phyloP scores from a whole-genome alignment of 129 eudicot genomes.

The Escallonia rubra region DNA sequence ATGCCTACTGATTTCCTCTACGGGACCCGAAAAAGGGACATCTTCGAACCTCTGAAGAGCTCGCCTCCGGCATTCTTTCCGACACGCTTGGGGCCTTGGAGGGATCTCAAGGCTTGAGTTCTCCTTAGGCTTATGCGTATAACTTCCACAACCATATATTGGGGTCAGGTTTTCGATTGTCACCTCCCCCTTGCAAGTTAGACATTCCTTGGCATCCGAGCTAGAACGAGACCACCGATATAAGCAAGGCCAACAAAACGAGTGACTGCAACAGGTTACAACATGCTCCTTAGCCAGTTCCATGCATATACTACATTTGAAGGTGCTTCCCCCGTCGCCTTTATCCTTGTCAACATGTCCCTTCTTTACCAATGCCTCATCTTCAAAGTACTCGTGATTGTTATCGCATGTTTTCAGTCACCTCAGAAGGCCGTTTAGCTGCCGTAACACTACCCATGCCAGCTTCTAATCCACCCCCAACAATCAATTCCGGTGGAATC shows the following conservation, averaged over 20 bases:
- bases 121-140: slow-evolving; percentile 22
- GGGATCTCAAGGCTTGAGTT: slow-evolving; percentile 63
- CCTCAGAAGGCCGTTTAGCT: slow-evolving; percentile 37
- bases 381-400: slow-evolving; percentile 18
- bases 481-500: slow-evolving; percentile 34
- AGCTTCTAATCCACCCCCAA: slow-evolving; percentile 37
- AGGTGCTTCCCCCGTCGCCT: slow-evolving; percentile 53
- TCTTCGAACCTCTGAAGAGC: slow-evolving; percentile 35
- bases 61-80: slow-evolving; percentile 82
- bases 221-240: slow-evolving; percentile 75
- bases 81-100: slow-evolving; percentile 57
- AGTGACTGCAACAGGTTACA: slow-evolving; percentile 92
- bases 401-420: slow-evolving; percentile 33
- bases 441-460: slow-evolving; percentile 78
- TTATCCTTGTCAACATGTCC: slow-evolving; percentile 42
- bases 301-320: slow-evolving; percentile 87
- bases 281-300: slow-evolving; percentile 89
- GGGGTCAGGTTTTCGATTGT: slow-evolving; percentile 70
- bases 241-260: slow-evolving; percentile 95
- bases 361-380: slow-evolving; percentile 28
- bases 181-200: slow-evolving; percentile 93
- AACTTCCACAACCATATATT: slow-evolving; percentile 65
- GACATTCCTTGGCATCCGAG: slow-evolving; percentile 80
- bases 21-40: too few species aligned
- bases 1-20: too few species aligned